Evolutionary conservation across 2,329 filamentous ascomycete genomes (phyloP), one percentile per base, ranked within the genome.

Genomic region (Knufia petricola): DNA sequence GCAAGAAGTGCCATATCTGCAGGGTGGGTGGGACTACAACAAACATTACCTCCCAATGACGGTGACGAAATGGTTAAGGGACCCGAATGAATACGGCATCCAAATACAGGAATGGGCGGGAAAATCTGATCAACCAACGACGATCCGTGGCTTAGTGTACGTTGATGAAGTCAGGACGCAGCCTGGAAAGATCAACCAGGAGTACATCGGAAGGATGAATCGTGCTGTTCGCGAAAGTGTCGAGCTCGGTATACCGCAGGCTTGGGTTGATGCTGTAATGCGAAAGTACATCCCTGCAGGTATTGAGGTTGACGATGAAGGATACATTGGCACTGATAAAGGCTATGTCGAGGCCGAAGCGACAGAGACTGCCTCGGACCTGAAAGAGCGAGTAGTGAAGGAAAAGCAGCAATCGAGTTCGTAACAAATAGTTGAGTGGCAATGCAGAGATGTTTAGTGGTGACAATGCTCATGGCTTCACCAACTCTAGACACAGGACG

Each of bases 181-280:
- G 13, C 49, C 62, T 13, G 63, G 60, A 0, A 46, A 52, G 26
- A 66, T 68, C 1, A 66, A 60, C 31, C 51, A 56, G 6, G 66
- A 69, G 55, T 70, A 70, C 54, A 62, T 69, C 31, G 61, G 57
- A 2, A 52, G 67, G 45, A 69, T 69, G 67, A 69, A 69, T 51
- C 59, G 67, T 26, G 67, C 60, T n/a, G 67, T 69, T 54, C 50
- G 58, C 7, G 67, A 70, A 55, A 61, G 62, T 4, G 60, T 63
- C 38, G 50, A 46, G 19, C 55, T 69, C 43, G 67, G 68, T 1
- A 8, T 59, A 31, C 55, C 55, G 4, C 40, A 51, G 10, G 23
- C 38, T 10, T 59, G 67, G 67, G 59, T 66, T 13, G 59, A 65
- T 21, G 59, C 59, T 31, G 65, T 69, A 19, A 63, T 70, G 59